Conservation (phyloP, 2,329 filamentous ascomycete species). For the Hansfordia pulvinata region DNA sequence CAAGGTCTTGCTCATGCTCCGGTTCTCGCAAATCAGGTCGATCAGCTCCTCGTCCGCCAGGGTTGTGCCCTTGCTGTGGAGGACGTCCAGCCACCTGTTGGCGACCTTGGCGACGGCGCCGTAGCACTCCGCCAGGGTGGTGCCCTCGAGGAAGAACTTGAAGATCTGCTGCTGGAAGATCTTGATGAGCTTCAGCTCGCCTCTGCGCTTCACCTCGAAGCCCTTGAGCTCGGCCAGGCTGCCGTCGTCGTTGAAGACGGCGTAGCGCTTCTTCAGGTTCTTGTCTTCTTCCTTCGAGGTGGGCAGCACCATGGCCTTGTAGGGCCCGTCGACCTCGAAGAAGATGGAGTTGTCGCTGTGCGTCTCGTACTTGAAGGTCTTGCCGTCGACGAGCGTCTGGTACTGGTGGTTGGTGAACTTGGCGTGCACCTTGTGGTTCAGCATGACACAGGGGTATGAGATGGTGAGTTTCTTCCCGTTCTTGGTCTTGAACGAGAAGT, state of each 20-base stretch:
- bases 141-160: constrained; percentile 94
- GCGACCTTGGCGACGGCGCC: constrained; percentile 84
- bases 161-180: constrained; percentile 99
- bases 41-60: constrained; percentile 94
- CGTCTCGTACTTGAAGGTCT: constrained; percentile 82
- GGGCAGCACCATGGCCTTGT: constrained; percentile 92
- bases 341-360: constrained; percentile 99
- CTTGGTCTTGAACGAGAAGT: constrained; percentile 86
- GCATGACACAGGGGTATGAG: constrained; percentile 97
- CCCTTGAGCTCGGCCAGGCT: constrained; percentile 91
- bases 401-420: constrained; percentile 97
- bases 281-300: constrained; percentile 99
- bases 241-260: constrained; percentile 96
- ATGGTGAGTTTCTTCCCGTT: constrained; percentile 95
- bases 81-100: constrained; percentile 90
- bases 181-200: constrained; percentile 97
- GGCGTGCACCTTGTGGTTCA: constrained; percentile 92
- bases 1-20: constrained; percentile 92
- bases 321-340: constrained; percentile 96
- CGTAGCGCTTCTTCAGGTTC: constrained; percentile 98
- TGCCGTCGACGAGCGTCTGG: constrained; percentile 70
- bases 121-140: constrained; percentile 80
- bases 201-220: constrained; percentile 93
- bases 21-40: constrained; percentile 98
- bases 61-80: constrained; percentile 77